Conservation (phyloP, 176 grass and related monocot genomes). For the Phragmites australis region DNA sequence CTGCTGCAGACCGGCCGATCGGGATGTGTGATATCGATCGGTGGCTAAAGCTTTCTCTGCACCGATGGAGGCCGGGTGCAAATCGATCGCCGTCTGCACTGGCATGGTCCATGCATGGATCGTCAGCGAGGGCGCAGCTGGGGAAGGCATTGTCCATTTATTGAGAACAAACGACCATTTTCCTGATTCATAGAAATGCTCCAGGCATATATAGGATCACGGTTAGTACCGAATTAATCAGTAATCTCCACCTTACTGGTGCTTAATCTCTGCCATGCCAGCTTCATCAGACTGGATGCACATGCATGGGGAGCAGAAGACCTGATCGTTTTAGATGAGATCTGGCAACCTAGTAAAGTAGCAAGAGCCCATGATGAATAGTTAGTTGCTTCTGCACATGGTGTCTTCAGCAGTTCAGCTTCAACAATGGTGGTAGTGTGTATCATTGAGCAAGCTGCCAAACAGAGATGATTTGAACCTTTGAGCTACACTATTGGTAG, state of each 20-base stretch:
- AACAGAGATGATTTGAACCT: conserved; percentile 1
- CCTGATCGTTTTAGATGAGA: neutral
- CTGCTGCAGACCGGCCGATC: too few species aligned
- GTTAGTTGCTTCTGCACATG: neutral
- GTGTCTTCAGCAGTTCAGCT: neutral
- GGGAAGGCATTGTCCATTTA: neutral
- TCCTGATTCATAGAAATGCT: neutral
- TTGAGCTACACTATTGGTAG: neutral
- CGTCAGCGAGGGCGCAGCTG: neutral
- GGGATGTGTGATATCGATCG: too few species aligned
- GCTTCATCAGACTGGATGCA: neutral
- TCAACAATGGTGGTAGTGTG: too few species aligned
- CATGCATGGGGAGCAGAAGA: neutral
- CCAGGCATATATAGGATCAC: neutral
- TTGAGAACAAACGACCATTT: too few species aligned
- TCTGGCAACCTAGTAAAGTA: neutral
- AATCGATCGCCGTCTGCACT: too few species aligned
- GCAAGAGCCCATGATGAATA: neutral
- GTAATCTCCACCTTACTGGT: neutral
- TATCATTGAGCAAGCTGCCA: neutral
- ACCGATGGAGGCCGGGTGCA: too few species aligned
- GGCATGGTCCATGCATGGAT: too few species aligned
- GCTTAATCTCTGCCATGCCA: neutral
- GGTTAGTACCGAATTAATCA: neutral
- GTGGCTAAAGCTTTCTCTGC: too few species aligned